Evolutionary conservation across 208 protist genomes (phyloP).

Genomic region (Wallacemonas sp.): DNA sequence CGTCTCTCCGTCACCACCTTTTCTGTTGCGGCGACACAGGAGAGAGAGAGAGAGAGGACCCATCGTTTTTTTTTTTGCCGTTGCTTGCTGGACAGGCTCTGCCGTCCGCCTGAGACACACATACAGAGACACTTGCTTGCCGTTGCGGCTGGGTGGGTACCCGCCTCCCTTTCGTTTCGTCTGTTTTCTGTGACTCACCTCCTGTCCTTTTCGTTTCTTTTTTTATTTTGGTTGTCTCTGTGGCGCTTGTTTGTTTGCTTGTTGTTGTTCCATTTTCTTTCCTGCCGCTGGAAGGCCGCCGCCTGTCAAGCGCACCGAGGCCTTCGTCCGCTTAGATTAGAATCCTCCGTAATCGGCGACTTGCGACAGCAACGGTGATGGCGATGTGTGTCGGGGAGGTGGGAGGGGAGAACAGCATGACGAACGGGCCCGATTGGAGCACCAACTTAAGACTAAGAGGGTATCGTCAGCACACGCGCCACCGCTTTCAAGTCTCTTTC

Average conservation of each 20-base stretch:
- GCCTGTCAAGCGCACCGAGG: neutral
- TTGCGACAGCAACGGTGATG: too few relatives aligned
- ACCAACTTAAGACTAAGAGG: too few relatives aligned
- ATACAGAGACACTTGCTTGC: conserved; percentile 3
- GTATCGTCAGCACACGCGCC: too few relatives aligned
- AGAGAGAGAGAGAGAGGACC: neutral
- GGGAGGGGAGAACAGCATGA: too few relatives aligned
- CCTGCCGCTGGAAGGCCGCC: neutral
- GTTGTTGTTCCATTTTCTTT: conserved; percentile 11
- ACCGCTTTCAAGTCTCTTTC: too few relatives aligned
- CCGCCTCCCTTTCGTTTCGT: conserved; percentile 13
- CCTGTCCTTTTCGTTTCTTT: neutral
- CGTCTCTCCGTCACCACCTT: neutral
- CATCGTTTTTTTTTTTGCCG: conserved; percentile 13
- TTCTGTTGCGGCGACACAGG: neutral
- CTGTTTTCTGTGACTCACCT: conserved; percentile 7
- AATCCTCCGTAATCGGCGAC: too few relatives aligned
- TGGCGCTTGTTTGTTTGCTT: conserved; percentile 4
- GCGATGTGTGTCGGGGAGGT: too few relatives aligned
- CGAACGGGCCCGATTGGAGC: too few relatives aligned
- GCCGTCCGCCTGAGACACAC: too few relatives aligned
- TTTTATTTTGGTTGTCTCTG: conserved; percentile 13
- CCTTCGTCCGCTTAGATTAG: too few relatives aligned
- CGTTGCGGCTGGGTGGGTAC: neutral
- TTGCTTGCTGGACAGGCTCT: too few relatives aligned